phyloP scores from a whole-genome alignment of 371 early-diverging fungal genomes.

The Apophysomyces trapeziformis region DNA sequence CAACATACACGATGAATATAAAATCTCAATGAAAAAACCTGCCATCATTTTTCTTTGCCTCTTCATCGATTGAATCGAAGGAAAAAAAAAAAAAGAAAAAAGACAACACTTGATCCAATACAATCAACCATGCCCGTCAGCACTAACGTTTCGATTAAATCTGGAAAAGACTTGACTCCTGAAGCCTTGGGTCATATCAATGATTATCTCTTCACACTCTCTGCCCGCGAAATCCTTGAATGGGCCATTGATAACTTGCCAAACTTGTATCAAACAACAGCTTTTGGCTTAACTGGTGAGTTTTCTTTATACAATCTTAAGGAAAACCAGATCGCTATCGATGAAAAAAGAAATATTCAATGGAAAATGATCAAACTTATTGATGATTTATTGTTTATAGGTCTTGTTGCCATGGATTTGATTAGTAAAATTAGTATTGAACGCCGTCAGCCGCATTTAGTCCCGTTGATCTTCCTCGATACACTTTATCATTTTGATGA shows the following conservation, averaged over 20 bases:
- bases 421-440: conserved; percentile 68
- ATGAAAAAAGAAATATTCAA: no score
- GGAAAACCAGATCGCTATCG: no score
- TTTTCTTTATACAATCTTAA: no score
- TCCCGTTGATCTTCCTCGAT: conserved; percentile 91
- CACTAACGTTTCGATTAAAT: conserved; percentile 36
- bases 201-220: conserved; percentile 56
- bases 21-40: conserved; percentile 3
- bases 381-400: conserved; percentile 27
- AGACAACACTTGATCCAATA: no score
- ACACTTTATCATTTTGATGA: conserved; percentile 93
- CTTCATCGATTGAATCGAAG: conserved; percentile 2
- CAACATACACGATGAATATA: conserved; percentile 10
- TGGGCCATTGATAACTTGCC: conserved; percentile 87
- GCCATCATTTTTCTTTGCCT: neutral
- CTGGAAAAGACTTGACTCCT: conserved; percentile 56
- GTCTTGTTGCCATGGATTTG: conserved; percentile 81
- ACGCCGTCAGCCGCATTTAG: conserved; percentile 54
- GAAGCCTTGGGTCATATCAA: conserved; percentile 71
- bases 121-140: conserved; percentile 25
- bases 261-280: conserved; percentile 89
- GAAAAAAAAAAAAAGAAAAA: conserved; percentile 13
- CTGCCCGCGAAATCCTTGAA: conserved; percentile 82
- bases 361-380: no score
- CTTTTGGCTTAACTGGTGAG: conserved; percentile 83